phyloP scores from a whole-genome alignment of 371 early-diverging fungal species.

The Mucor ambiguus region DNA sequence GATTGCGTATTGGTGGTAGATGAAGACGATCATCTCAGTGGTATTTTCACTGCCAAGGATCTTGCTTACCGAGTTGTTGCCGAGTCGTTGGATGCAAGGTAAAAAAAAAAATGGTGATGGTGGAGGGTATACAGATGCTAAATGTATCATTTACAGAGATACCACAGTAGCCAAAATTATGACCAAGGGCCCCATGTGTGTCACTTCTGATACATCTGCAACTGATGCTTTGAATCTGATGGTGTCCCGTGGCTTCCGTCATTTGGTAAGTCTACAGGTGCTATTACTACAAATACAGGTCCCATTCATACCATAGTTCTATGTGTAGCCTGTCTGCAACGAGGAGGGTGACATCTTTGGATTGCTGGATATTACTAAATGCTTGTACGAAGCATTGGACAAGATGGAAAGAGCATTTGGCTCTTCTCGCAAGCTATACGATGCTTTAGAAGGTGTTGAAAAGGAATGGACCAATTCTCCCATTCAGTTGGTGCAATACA shows the following conservation, averaged over 20 bases:
- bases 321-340: conserved; percentile 81
- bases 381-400: conserved; percentile 92
- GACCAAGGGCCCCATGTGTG: conserved; percentile 91
- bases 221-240: conserved; percentile 94
- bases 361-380: conserved; percentile 93
- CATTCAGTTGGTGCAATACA: conserved; percentile 43
- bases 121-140: too few relatives aligned
- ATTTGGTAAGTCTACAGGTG: conserved; percentile 62
- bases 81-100: conserved; percentile 41
- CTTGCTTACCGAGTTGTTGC: conserved; percentile 46
- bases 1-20: conserved; percentile 93
- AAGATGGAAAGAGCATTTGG: conserved; percentile 94
- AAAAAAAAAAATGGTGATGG: too few relatives aligned
- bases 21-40: conserved; percentile 87
- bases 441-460: conserved; percentile 93
- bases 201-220: conserved; percentile 76
- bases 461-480: conserved; percentile 71
- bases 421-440: conserved; percentile 84
- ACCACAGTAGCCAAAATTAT: conserved; percentile 81
- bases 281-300: neutral
- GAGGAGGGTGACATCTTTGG: conserved; percentile 94
- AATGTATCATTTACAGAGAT: conserved; percentile 21
- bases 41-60: conserved; percentile 84
- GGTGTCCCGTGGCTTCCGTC: conserved; percentile 94
- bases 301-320: neutral